Percentiles rank a stretch among this genome's conserved stretches.
Conservation (phyloP, 78 protist genomes). For the Mastigamoeba balamuthi region DNA sequence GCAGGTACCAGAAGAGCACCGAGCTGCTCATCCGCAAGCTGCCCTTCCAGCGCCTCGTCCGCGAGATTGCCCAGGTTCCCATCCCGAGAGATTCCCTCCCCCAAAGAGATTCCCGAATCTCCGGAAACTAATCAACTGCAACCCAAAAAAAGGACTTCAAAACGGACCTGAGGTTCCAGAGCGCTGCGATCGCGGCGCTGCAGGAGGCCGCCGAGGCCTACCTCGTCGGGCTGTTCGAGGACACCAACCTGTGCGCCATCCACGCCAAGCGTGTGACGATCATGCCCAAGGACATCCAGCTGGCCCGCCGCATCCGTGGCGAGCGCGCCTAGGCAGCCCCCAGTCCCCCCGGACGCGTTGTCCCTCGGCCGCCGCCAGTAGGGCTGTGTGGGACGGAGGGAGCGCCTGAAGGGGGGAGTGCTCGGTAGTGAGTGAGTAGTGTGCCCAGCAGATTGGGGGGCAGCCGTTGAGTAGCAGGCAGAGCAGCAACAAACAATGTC, state of each 20-base stretch:
- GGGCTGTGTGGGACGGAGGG: too few relatives aligned
- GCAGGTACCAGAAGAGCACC: conserved; percentile 76
- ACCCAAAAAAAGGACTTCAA: conserved; percentile 76
- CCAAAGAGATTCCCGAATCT: neutral
- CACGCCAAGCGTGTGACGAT: conserved; percentile 88
- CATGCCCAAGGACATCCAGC: conserved; percentile 82
- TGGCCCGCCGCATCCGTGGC: conserved; percentile 89
- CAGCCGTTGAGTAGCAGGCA: too few relatives aligned
- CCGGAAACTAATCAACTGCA: too few relatives aligned
- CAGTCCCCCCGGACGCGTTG: neutral
- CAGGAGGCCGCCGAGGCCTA: conserved; percentile 90
- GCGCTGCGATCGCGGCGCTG: conserved; percentile 81
- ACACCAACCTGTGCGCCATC: conserved; percentile 83
- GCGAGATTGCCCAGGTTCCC: conserved; percentile 64
- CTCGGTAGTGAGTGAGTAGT: too few relatives aligned
- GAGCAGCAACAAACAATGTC: too few relatives aligned
- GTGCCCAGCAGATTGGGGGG: too few relatives aligned
- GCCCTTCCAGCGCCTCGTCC: conserved; percentile 62
- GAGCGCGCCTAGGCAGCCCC: conserved; percentile 64
- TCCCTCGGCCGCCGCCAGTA: too few relatives aligned
- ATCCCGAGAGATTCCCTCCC: too few relatives aligned
- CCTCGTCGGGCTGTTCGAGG: conserved; percentile 87
- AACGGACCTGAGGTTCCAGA: conserved; percentile 78
- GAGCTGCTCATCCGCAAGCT: conserved; percentile 73
- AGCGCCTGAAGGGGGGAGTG: too few relatives aligned